Base-by-base conservation (phyloP, 768 basidiomycete genomes). In the Mycena olivaceomarginata region DNA sequence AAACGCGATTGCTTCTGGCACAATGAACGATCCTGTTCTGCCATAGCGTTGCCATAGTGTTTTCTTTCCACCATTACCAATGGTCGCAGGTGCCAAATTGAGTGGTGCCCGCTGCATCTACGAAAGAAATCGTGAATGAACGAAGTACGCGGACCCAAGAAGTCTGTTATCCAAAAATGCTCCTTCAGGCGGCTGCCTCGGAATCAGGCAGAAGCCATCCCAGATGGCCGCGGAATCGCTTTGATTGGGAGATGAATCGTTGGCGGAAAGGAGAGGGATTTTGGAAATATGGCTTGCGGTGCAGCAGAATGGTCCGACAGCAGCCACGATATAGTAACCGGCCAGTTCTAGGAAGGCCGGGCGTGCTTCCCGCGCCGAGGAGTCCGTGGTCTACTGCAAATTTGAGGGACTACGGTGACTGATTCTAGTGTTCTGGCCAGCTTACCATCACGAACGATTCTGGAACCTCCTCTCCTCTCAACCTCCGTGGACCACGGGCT, bases 361-460 rank as follows among this genome's bases (percentile, higher is more conserved):
- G 39, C 20, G 11, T 62, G 66, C 73, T 74, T 74, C 73, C 59
- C 37, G 57, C 59, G 48, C 73, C 73, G 67, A 68, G 73, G 73
- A 68, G 22, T 74, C 66, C 56, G 70, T 13, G 43, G 37, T 74
- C 25, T 31, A 31, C 31, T 72, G 18, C 63, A 51, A 53, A 41
- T 16, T 59, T 46, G 56, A 59, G 57, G 56, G 63, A 48, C 37
- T 48, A 57, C 48, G 59, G 68, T 62, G 53, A 5, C 57, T 64
- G 70, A 67, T 37, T 43, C 16, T 40, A 53, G 59, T 41, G 66
- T 59, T 74, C 66, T 68, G 57, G 72, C 43, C 57, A 57, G 18
- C 67, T 74, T 59, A 51, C 40, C 13, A 60, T 74, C n/a, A 66
- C 66, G 67, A 68, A 63, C 67, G 67, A 63, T 68, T 37, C 57